phyloP scores from a whole-genome alignment of 2,329 filamentous ascomycete species.

The Colletotrichum filicis region DNA sequence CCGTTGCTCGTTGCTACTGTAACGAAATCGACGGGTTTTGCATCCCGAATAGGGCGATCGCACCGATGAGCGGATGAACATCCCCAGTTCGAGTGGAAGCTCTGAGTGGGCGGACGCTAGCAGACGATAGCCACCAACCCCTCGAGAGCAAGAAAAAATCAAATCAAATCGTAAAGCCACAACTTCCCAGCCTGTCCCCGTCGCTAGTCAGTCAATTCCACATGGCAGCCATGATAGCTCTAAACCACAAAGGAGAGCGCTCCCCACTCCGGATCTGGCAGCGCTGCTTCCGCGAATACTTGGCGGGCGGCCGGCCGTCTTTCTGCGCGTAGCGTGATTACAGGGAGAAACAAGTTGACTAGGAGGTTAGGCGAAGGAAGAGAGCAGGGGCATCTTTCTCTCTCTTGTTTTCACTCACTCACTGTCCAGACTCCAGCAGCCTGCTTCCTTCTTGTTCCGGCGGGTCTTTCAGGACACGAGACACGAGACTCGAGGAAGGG shows the following conservation, averaged over 20 bases:
- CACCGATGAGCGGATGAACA: slow-evolving; percentile 8
- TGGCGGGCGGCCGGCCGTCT: slow-evolving; percentile 20
- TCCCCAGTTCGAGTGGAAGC: not conserved
- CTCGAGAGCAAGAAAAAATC: not conserved
- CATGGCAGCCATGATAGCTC: slow-evolving; percentile 36
- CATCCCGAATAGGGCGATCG: slow-evolving; percentile 6
- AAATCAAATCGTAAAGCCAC: not conserved
- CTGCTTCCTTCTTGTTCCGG: not conserved
- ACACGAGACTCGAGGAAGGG: slow-evolving; percentile 1
- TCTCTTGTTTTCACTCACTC: not conserved
- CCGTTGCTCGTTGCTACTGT: slow-evolving; percentile 16
- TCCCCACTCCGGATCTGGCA: slow-evolving; percentile 33
- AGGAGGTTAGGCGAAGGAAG: not conserved
- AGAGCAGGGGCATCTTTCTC: not conserved
- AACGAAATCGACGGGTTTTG: not conserved
- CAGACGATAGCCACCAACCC: slow-evolving; percentile 1
- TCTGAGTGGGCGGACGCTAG: slow-evolving; percentile 7
- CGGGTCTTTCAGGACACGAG: not conserved
- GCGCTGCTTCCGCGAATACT: slow-evolving; percentile 30
- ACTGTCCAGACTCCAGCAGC: not conserved
- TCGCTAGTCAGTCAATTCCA: slow-evolving; percentile 27
- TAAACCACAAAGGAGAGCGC: slow-evolving; percentile 16
- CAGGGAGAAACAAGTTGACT: not conserved
- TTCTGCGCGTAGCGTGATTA: slow-evolving; percentile 13
- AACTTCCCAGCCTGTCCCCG: slow-evolving; percentile 2